phyloP scores from a whole-genome alignment of 345 rosid species.

The Rubroshorea leprosula region DNA sequence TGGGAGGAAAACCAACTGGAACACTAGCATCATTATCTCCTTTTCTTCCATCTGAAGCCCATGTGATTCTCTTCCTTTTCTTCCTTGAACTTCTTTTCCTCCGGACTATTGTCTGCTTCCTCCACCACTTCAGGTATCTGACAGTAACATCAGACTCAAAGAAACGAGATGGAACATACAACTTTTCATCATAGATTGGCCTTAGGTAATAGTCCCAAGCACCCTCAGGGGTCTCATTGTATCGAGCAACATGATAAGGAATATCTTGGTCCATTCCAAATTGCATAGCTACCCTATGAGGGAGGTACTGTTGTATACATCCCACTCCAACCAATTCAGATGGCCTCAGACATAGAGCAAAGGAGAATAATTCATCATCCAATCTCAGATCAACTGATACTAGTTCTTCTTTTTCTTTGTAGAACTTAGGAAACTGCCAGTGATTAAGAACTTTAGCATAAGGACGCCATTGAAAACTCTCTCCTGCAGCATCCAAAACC shows the following conservation, averaged over 20 bases:
- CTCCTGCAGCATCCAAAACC: conserved; percentile 26
- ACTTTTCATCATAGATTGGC: conserved; percentile 14
- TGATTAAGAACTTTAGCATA: conserved; percentile 8
- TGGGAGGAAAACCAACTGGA: conserved; percentile 25
- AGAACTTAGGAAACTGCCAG: neutral
- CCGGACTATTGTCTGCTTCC: conserved; percentile 14
- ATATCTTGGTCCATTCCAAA: conserved; percentile 62
- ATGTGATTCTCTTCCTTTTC: neutral
- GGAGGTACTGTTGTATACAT: conserved; percentile 34
- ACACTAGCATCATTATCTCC: neutral
- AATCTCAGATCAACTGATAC: neutral
- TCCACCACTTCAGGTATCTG: conserved; percentile 28
- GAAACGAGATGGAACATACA: conserved; percentile 23
- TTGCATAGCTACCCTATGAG: conserved; percentile 52
- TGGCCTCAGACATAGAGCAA: conserved; percentile 20
- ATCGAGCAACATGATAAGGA: conserved; percentile 17
- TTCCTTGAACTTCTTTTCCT: too few relatives aligned
- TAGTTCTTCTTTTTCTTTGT: conserved; percentile 2
- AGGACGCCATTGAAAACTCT: conserved; percentile 29
- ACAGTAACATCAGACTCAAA: conserved; percentile 13
- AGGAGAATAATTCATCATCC: conserved; percentile 16
- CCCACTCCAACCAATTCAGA: conserved; percentile 16
- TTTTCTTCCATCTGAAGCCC: neutral
- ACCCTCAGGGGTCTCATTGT: conserved; percentile 12
- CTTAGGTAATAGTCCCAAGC: conserved; percentile 32